A percentile compares a stretch with the other conserved stretches of the same genome.
phyloP scores from a whole-genome alignment of 208 protist genomes.

The Lotmaria passim region DNA sequence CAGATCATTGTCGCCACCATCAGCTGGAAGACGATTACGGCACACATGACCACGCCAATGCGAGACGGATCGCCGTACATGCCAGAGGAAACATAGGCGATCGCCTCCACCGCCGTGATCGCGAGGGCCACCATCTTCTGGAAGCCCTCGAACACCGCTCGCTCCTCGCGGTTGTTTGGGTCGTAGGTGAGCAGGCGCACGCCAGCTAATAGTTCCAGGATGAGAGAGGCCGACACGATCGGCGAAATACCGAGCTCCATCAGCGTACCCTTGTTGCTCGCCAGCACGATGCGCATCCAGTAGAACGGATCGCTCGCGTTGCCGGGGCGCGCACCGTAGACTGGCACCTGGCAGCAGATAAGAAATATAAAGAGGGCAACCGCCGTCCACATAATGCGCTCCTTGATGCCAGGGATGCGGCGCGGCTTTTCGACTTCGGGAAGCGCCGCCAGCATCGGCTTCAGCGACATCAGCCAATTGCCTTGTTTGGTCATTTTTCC shows the following conservation, averaged over 20 bases:
- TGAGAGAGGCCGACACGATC: slow-evolving; percentile 97
- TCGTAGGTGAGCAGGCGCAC: slow-evolving; percentile 97
- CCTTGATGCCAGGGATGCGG: slow-evolving; percentile 91
- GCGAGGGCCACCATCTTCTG: slow-evolving; percentile 98
- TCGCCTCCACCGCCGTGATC: slow-evolving; percentile 98
- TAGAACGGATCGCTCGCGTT: slow-evolving; percentile 99
- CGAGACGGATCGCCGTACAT: slow-evolving; percentile 99
- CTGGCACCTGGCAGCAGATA: slow-evolving; percentile 99
- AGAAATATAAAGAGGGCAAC: slow-evolving; percentile 99
- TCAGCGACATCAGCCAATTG: slow-evolving; percentile 87
- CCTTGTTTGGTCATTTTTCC: slow-evolving; percentile 32
- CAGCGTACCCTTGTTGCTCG: slow-evolving; percentile 99
- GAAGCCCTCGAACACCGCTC: slow-evolving; percentile 96
- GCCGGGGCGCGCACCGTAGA: slow-evolving; percentile 97
- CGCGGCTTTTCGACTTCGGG: slow-evolving; percentile 95
- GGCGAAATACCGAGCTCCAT: slow-evolving; percentile 99
- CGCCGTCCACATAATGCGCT: slow-evolving; percentile 98
- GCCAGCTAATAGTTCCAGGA: slow-evolving; percentile 98
- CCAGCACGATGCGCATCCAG: slow-evolving; percentile 99
- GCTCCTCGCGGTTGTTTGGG: slow-evolving; percentile 94
- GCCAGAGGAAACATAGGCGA: slow-evolving; percentile 97
- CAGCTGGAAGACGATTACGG: slow-evolving; percentile 99
- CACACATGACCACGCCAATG: slow-evolving; percentile 95
- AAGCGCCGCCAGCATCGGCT: slow-evolving; percentile 95
- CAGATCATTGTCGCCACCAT: slow-evolving; percentile 98